Conservation (phyloP, 2,329 filamentous ascomycete species). For the Aureobasidium namibiae region DNA sequence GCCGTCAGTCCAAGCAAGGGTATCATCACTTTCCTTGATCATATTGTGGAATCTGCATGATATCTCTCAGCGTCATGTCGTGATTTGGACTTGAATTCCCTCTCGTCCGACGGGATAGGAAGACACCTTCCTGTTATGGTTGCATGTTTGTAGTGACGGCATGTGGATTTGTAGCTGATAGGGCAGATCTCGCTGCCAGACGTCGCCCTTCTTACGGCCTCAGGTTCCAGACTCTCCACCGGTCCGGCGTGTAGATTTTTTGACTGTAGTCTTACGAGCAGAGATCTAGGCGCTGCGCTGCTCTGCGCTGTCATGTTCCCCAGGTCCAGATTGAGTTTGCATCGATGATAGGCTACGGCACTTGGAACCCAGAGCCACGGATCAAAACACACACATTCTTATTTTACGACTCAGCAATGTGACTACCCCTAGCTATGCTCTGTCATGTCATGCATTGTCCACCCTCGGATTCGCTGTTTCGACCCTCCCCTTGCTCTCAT, state of each 20-base stretch:
- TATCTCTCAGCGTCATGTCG: background rate
- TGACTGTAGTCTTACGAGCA: background rate
- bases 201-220: too few species aligned
- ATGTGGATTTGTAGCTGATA: background rate
- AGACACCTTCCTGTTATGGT: background rate
- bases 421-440: background rate
- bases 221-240: too few species aligned
- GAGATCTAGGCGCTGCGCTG: background rate
- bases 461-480: background rate
- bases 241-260: too few species aligned
- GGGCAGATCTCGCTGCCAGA: background rate
- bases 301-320: too few species aligned
- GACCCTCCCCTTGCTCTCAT: background rate
- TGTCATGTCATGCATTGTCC: background rate
- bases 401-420: background rate
- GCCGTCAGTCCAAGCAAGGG: background rate
- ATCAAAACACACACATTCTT: constrained; percentile 2
- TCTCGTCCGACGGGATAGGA: background rate
- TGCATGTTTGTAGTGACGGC: background rate
- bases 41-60: background rate
- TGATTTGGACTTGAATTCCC: background rate
- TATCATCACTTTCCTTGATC: background rate
- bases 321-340: too few species aligned
- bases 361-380: background rate
- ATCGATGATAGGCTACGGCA: background rate